Percentiles rank a stretch among this genome's conserved stretches.
phyloP scores from a whole-genome alignment of 176 grass and related monocot genomes.

The Luzula sylvatica region DNA sequence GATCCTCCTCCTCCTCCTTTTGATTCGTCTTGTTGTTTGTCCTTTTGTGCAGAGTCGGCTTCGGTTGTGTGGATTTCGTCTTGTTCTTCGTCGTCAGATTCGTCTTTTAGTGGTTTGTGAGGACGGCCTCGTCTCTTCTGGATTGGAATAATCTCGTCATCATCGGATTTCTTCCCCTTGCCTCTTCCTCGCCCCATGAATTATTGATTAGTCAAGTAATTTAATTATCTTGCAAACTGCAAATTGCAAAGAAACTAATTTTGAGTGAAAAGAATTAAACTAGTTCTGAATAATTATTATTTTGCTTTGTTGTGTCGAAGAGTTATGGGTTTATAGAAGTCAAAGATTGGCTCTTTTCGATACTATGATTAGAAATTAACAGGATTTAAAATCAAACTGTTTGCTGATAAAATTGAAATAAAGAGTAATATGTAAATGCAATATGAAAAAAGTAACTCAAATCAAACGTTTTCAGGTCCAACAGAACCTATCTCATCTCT shows the following conservation, averaged over 20 bases:
- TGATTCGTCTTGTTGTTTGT: too few species aligned
- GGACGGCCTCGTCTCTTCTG: constrained; percentile 58
- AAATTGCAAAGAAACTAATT: background rate
- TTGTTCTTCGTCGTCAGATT: constrained; percentile 36
- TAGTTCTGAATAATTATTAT: too few species aligned
- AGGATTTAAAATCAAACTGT: too few species aligned
- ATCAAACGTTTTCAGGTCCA: background rate
- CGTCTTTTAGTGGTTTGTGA: constrained; percentile 42
- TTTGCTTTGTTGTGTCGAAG: too few species aligned
- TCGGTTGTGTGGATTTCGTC: constrained; percentile 2
- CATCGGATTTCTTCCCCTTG: constrained; percentile 42
- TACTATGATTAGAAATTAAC: too few species aligned
- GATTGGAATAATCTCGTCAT: constrained; percentile 46
- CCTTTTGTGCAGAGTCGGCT: constrained; percentile 2
- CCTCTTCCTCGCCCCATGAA: constrained; percentile 67
- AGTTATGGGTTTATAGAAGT: too few species aligned
- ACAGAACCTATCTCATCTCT: background rate
- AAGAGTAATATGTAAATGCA: background rate
- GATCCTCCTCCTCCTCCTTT: constrained; percentile 17
- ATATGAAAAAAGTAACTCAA: background rate
- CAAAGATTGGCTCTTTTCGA: too few species aligned
- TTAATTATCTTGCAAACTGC: constrained; percentile 9
- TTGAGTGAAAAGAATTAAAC: too few species aligned
- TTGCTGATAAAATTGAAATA: constrained; percentile 8
- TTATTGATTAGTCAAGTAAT: constrained; percentile 1